Evolutionary conservation across 2,329 filamentous ascomycete species (phyloP), one percentile per base, ranked within the genome.

Genomic region (Lasiodiplodia sp.): DNA sequence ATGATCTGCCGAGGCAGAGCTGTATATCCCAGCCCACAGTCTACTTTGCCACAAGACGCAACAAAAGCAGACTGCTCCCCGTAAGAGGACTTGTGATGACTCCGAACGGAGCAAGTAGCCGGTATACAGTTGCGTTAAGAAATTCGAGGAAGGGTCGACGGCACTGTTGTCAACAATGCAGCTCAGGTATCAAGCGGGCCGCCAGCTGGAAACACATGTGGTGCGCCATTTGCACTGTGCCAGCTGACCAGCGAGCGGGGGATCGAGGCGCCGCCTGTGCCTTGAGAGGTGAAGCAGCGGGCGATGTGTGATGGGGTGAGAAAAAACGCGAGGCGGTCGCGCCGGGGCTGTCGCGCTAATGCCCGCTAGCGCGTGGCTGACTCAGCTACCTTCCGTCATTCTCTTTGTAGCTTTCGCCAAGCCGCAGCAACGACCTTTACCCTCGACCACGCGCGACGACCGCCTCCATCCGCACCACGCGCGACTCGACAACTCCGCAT

Each of bases 1-100:
- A 73, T 75, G 78, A 78, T 80, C 77, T 76, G 72, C 74, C 72
- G 71, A 74, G 76, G 73, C 75, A 72, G 76, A 75, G 75, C 75
- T 77, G 77, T 71, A 68, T 52, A 57, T 69, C 67, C 70, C 73
- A 73, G 77, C 83, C 81, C 80, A 78, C 82, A 81, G 76, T 72
- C 77, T 74, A 72, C 71, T 73, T 77, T 73, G 63, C 79, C 77
- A 79, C 84, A 86, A 84, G 78, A 86, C 83, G 83, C 78, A 78
- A 78, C 73, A 72, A 77, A 78, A 71, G 72, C 72, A 78, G 77
- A 79, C 75, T 80, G 80, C 80, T 81, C 82, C 76, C 74, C 82
- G 74, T 76, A 73, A 77, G 79, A 80, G 80, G 80, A 79, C 82
- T 84, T 80, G 80, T 81, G 69, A 72, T 37, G 66, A 71, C 76